Base-by-base conservation (phyloP, 345 rosid genomes). In the Erucastrum elatum region DNA sequence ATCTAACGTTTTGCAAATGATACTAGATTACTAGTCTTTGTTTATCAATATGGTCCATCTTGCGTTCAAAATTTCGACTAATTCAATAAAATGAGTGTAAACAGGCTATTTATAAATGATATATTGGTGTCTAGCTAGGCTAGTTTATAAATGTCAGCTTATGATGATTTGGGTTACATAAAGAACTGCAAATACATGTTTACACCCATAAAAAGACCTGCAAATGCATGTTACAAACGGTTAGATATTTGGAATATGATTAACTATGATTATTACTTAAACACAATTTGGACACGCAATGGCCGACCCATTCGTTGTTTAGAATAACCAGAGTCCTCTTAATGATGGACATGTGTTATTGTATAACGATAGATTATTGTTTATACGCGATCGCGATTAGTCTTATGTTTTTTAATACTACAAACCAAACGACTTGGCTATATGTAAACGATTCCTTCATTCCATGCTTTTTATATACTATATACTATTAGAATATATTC, bases 311-410 rank as follows among this genome's bases (percentile, higher is more conserved):
- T 26, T 35, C 65, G 74, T 62, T 49, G 53, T 4, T 29, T 65
- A 46, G 46, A 4, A 37, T 63, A 12, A 70, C 26, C 12, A 71
- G 56, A 65, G 30, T 15, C 77, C 74, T 67, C n/a, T 79, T 8
- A 34, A 7, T 26, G 58, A 66, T 73, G 31, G 77, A 78, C 77
- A 67, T 46, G 82, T 78, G 77, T 66, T 66, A 27, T 67, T 5
- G 49, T 74, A 30, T 25, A 79, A 46, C 55, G 16, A 72, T 66
- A 30, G 7, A 56, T 15, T 11, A 55, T 55, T 8, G 26, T 44
- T 37, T 55, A 37, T 71, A 64, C 66, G 53, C 55, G 49, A 71
- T 66, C 51, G 62, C 37, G 51, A 71, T 67, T 67, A 73, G 78
- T 73, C 74, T 33, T 51, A 12, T 68, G 55, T 10, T 46, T 37